Evolutionary conservation across 179 eudicot genomes (phyloP).

Genomic region (Silene vulgaris): DNA sequence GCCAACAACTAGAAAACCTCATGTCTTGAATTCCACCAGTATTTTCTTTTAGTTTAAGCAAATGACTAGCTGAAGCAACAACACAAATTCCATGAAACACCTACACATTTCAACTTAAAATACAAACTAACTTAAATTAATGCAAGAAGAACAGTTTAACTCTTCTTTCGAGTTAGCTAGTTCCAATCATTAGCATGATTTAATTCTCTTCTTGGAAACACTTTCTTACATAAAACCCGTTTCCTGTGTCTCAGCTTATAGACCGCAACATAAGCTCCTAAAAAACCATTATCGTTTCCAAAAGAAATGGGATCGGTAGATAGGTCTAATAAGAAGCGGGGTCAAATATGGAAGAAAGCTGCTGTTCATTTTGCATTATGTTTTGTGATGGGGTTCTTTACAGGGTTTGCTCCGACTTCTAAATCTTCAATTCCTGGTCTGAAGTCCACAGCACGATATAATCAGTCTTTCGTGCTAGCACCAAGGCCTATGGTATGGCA

Average conservation of each 20-base stretch:
- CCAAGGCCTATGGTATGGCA: conserved; percentile 32
- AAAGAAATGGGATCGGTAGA: conserved; percentile 48
- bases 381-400: conserved; percentile 80
- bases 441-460: conserved; percentile 17
- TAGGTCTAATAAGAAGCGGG: conserved; percentile 62
- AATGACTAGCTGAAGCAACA: conserved; percentile 48
- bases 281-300: background rate
- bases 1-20: conserved; percentile 24
- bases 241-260: background rate
- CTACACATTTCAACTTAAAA: conserved; percentile 20
- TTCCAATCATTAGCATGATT: conserved; percentile 31
- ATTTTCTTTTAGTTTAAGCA: conserved; percentile 55
- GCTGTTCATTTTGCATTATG: conserved; percentile 66
- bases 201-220: conserved; percentile 8
- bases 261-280: background rate
- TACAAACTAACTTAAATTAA: background rate
- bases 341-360: conserved; percentile 67
- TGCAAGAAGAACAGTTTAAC: conserved; percentile 8
- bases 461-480: conserved; percentile 29
- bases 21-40: conserved; percentile 4
- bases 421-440: conserved; percentile 32
- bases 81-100: conserved; percentile 27
- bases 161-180: conserved; percentile 32
- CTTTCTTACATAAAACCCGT: conserved; percentile 20
- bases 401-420: conserved; percentile 68